Evolutionary conservation across 768 basidiomycete species (phyloP).

Genomic region (Peribolospora baueri): DNA sequence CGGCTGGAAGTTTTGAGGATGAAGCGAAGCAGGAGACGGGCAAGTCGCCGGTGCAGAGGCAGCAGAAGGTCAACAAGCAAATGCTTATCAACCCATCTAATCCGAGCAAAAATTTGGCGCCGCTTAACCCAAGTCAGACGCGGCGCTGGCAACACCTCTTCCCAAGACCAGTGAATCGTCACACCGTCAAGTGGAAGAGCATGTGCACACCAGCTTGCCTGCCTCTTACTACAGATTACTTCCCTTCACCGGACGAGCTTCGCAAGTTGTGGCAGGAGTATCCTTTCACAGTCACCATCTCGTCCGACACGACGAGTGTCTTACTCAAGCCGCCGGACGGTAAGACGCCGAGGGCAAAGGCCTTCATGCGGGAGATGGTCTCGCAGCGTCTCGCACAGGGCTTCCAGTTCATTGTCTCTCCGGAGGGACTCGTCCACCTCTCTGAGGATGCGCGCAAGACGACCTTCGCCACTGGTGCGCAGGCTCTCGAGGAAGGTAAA

Average conservation of each 20-base stretch:
- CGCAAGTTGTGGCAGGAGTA: constrained; percentile 55
- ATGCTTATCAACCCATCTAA: constrained; percentile 9
- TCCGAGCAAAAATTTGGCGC: constrained; percentile 3
- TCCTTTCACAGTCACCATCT: constrained; percentile 68
- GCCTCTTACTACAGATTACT: constrained; percentile 70
- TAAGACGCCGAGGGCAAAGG: constrained; percentile 17
- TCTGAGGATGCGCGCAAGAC: constrained; percentile 18
- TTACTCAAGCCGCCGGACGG: constrained; percentile 41
- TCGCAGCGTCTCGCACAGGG: constrained; percentile 76
- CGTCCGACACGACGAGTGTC: constrained; percentile 63
- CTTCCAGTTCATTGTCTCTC: constrained; percentile 65
- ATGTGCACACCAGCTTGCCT: constrained; percentile 65
- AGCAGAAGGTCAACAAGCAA: no score
- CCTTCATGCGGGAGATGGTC: constrained; percentile 64
- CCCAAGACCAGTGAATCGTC: constrained; percentile 50
- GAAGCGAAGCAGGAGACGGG: no score
- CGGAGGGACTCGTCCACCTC: constrained; percentile 9
- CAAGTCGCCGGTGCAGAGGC: no score
- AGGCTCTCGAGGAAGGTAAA: not conserved
- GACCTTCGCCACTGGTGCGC: constrained; percentile 31
- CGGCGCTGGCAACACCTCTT: constrained; percentile 74
- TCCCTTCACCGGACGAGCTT: constrained; percentile 50
- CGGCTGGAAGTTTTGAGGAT: no score
- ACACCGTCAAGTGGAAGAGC: constrained; percentile 67
- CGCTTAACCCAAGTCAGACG: constrained; percentile 23